Percentiles rank a stretch among this genome's conserved stretches.
Evolutionary conservation across 1,284 basidiomycete species (phyloP).

Genomic region (Schizophyllum commune): DNA sequence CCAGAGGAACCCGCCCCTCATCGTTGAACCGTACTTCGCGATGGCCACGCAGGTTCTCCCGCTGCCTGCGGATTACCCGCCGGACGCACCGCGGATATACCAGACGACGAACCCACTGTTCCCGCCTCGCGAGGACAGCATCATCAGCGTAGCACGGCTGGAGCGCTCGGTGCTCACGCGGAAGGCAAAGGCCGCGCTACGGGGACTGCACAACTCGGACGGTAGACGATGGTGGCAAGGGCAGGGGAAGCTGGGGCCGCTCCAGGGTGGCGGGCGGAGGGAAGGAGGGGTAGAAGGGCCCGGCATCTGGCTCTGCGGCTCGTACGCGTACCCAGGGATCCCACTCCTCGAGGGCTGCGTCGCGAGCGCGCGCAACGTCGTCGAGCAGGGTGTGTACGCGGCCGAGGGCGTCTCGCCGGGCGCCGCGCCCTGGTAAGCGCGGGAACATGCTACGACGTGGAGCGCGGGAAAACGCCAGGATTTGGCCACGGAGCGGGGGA

Average conservation of each 20-base stretch:
- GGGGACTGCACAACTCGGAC: conserved; percentile 30
- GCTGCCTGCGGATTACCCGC: conserved; percentile 6
- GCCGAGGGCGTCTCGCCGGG: conserved; percentile 25
- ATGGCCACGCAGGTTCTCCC: conserved; percentile 58
- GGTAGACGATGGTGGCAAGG: conserved; percentile 31
- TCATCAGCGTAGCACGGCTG: conserved; percentile 51
- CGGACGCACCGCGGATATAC: conserved; percentile 32
- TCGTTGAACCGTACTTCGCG: conserved; percentile 40
- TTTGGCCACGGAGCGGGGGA: no score
- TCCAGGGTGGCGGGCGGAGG: conserved; percentile 32
- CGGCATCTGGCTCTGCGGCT: conserved; percentile 52
- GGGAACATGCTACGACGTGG: no score
- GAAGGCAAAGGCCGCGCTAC: conserved; percentile 41
- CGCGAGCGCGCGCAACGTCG: conserved; percentile 47
- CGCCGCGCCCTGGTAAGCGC: conserved; percentile 21
- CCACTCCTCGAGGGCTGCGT: conserved; percentile 63
- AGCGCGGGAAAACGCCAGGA: no score
- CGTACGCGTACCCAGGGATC: conserved; percentile 51
- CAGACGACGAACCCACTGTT: conserved; percentile 74
- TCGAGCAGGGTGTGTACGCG: conserved; percentile 36
- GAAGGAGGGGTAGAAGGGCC: conserved; percentile 25
- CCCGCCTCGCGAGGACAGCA: conserved; percentile 33
- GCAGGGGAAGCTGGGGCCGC: conserved; percentile 31
- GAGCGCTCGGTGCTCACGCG: conserved; percentile 55
- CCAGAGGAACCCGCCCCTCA: conserved; percentile 21